phyloP scores from a whole-genome alignment of 108 stramenopile species.

The Cyclotella baltica region DNA sequence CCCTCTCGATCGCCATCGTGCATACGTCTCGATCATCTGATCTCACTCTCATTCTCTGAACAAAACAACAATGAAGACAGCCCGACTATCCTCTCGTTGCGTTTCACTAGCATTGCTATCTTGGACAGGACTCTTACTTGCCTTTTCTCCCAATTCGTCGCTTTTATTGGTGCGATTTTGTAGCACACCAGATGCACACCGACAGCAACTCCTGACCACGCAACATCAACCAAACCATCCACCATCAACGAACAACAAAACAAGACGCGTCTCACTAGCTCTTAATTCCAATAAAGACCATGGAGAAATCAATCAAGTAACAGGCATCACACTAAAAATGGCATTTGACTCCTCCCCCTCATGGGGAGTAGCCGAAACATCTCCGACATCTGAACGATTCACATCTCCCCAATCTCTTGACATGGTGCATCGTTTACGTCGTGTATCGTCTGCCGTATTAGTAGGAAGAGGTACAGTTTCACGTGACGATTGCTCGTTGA shows the following conservation, averaged over 20 bases:
- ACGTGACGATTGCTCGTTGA: conserved; percentile 76
- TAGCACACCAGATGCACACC: no score
- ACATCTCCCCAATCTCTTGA: conserved; percentile 76
- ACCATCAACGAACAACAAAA: no score
- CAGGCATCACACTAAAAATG: conserved; percentile 83
- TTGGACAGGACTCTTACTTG: neutral
- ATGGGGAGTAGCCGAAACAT: conserved; percentile 74
- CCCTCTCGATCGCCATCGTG: no score
- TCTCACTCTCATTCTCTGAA: neutral
- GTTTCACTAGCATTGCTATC: neutral
- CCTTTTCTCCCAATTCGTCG: neutral
- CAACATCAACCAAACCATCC: no score
- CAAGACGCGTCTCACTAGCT: no score
- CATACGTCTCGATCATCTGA: no score
- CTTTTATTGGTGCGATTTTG: neutral
- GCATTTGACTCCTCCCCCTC: conserved; percentile 69
- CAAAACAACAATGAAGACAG: neutral
- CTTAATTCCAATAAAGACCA: neutral
- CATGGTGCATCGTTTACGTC: conserved; percentile 84
- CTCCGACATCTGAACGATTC: conserved; percentile 69
- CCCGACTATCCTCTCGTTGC: neutral
- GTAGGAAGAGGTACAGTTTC: conserved; percentile 82
- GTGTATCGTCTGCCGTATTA: conserved; percentile 68
- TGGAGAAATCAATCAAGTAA: conserved; percentile 10
- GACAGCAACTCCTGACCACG: no score